Evolutionary conservation across 257 asterid species (phyloP).

Genomic region (Solanum etuberosum): DNA sequence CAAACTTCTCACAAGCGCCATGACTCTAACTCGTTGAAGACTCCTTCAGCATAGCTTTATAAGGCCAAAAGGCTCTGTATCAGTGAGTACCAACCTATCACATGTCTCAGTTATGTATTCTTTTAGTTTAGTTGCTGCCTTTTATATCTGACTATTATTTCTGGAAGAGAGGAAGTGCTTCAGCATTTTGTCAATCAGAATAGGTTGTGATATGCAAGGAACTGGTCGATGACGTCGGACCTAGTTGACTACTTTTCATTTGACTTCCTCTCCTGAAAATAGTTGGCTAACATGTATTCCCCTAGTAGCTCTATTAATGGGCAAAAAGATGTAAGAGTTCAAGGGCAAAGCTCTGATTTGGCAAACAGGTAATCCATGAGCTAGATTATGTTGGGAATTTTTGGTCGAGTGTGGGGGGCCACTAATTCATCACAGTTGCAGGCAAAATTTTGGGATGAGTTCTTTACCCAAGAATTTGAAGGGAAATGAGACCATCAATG

Average conservation of each 20-base stretch:
- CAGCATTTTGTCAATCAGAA: background rate
- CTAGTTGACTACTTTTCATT: conserved; percentile 14
- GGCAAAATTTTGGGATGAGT: conserved; percentile 41
- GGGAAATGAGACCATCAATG: conserved; percentile 32
- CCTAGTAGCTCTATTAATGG: conserved; percentile 33
- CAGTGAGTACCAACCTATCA: background rate
- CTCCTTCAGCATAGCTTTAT: background rate
- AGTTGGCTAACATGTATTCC: conserved; percentile 23
- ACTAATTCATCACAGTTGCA: conserved; percentile 14
- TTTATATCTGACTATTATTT: background rate
- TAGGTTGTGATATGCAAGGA: background rate
- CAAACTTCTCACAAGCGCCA: background rate
- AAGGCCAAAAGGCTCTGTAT: background rate
- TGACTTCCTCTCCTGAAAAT: conserved; percentile 5
- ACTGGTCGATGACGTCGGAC: conserved; percentile 8
- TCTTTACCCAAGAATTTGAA: conserved; percentile 31
- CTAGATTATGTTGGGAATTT: conserved; percentile 4
- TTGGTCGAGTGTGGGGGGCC: background rate
- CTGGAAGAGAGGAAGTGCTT: background rate
- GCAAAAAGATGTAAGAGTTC: conserved; percentile 21
- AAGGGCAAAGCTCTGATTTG: conserved; percentile 25
- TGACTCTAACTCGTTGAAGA: background rate
- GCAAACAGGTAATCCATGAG: conserved; percentile 35
- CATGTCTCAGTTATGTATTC: background rate
- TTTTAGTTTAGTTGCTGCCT: background rate